These are phyloP conservation scores for Pseudogymnoascus sp. DNA, from an alignment of 2,329 filamentous ascomycete genomes.

Conservation along the genomic window DNA sequence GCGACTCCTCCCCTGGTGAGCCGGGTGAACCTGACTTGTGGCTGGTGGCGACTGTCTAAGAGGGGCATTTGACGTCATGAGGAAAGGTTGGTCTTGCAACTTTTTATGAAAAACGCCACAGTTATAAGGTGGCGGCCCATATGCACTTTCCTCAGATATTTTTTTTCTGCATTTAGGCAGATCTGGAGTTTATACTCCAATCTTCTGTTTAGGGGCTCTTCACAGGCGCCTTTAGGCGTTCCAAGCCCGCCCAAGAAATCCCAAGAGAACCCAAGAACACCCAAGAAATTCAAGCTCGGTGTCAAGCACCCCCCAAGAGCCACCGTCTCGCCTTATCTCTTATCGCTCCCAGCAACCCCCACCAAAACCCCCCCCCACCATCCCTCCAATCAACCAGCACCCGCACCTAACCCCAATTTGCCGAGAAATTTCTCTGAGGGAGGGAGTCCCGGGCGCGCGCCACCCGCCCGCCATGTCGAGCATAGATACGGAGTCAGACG, in stretches of 20 bases:
- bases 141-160: neutral
- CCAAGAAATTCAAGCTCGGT: neutral
- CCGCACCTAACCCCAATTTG: neutral
- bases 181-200: neutral
- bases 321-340: conserved; percentile 2
- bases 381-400: neutral
- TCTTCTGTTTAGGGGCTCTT: neutral
- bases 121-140: neutral
- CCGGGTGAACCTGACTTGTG: neutral
- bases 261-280: neutral
- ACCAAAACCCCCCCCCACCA: conserved; percentile 1
- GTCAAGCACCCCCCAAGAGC: neutral
- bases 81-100: neutral
- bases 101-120: neutral
- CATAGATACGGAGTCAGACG: conserved; percentile 7
- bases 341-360: neutral
- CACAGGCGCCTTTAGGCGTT: neutral
- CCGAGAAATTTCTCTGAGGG: neutral
- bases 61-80: conserved; percentile 6
- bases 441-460: neutral
- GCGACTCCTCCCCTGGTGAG: neutral
- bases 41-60: neutral
- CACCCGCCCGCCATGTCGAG: conserved; percentile 3
- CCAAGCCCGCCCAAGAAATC: neutral
- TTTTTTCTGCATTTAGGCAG: neutral